These are phyloP conservation scores for Nitzschia sp. DNA, from an alignment of 108 stramenopile genomes.

Conservation along the genomic window DNA sequence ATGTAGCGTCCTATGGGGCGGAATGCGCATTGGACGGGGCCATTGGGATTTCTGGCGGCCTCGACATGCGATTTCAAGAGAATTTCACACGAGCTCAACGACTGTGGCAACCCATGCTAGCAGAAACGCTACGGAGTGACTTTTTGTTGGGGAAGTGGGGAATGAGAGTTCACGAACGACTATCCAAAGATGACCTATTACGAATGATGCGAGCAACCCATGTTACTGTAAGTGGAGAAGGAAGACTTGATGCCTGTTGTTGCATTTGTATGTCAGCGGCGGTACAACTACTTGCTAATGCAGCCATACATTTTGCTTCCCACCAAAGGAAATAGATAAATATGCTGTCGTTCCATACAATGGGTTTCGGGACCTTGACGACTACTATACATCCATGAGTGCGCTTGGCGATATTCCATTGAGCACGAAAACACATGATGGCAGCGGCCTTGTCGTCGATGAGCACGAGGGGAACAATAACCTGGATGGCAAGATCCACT, in stretches of 20 bases:
- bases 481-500: slow-evolving; percentile 69
- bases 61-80: slow-evolving; percentile 79
- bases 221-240: slow-evolving; percentile 52
- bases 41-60: slow-evolving; percentile 74
- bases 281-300: not conserved
- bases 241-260: not conserved
- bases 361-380: slow-evolving; percentile 63
- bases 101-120: slow-evolving; percentile 92
- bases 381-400: slow-evolving; percentile 84
- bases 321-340: slow-evolving; percentile 56
- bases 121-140: slow-evolving; percentile 57
- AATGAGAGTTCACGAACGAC: slow-evolving; percentile 51
- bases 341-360: slow-evolving; percentile 80
- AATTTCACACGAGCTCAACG: slow-evolving; percentile 68
- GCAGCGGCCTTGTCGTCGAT: slow-evolving; percentile 12
- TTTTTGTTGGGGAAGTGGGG: slow-evolving; percentile 78
- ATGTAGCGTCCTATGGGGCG: slow-evolving; percentile 72
- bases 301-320: not conserved
- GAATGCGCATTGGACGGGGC: slow-evolving; percentile 76
- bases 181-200: slow-evolving; percentile 57
- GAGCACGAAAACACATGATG: slow-evolving; percentile 26
- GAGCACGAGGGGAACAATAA: not conserved
- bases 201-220: slow-evolving; percentile 62
- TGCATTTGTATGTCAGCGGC: not conserved
- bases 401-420: slow-evolving; percentile 74